Evolutionary conservation across 345 rosid genomes (phyloP).

Genomic region (Pseudoturritis turrita): DNA sequence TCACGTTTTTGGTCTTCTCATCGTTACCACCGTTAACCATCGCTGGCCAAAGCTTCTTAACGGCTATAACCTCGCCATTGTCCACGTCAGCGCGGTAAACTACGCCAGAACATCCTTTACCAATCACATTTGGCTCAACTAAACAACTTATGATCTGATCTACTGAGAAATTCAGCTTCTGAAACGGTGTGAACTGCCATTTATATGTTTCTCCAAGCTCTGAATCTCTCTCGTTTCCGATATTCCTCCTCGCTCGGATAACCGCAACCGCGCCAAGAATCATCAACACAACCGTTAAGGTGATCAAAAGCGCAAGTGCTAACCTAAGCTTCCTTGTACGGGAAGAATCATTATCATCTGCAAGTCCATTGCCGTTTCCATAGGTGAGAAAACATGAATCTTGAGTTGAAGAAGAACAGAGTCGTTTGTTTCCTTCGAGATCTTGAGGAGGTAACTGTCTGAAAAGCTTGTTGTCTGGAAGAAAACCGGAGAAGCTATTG

Average conservation of each 20-base stretch:
- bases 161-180: slow-evolving; percentile 81
- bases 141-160: slow-evolving; percentile 79
- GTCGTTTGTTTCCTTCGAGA: slow-evolving; percentile 56
- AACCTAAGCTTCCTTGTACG: slow-evolving; percentile 60
- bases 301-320: slow-evolving; percentile 66
- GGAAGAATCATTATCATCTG: slow-evolving; percentile 29
- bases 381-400: slow-evolving; percentile 59
- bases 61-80: slow-evolving; percentile 81
- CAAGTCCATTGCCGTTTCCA: slow-evolving; percentile 33
- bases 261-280: slow-evolving; percentile 70
- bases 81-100: slow-evolving; percentile 91
- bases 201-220: slow-evolving; percentile 86
- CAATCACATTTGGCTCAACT: slow-evolving; percentile 78
- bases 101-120: slow-evolving; percentile 89
- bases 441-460: slow-evolving; percentile 52
- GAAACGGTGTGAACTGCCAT: slow-evolving; percentile 97
- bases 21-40: slow-evolving; percentile 43
- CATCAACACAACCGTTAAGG: slow-evolving; percentile 61
- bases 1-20: slow-evolving; percentile 55
- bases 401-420: slow-evolving; percentile 54
- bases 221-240: slow-evolving; percentile 56
- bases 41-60: slow-evolving; percentile 90
- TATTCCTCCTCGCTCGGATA: slow-evolving; percentile 46
- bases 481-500: slow-evolving; percentile 81
- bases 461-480: slow-evolving; percentile 84